Evolutionary conservation across 2,329 filamentous ascomycete species (phyloP).

Genomic region (Ramularia collo-cygni): DNA sequence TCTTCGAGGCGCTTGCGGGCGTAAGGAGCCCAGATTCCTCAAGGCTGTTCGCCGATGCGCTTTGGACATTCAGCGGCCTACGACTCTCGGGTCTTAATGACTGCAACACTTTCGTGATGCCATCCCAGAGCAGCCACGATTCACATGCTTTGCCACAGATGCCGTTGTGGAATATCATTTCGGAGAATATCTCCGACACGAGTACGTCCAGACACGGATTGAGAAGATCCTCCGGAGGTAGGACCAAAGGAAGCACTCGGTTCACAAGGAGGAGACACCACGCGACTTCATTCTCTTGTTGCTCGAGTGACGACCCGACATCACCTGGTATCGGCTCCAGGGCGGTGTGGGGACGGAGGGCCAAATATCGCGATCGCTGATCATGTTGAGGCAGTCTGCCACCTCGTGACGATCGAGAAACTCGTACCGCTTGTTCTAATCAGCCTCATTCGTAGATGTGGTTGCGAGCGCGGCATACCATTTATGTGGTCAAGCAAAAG

Average conservation of each 20-base stretch:
- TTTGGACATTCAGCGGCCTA: slow-evolving; percentile 21
- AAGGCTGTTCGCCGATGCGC: slow-evolving; percentile 38
- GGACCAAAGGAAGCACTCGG: slow-evolving; percentile 69
- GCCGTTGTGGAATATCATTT: slow-evolving; percentile 79
- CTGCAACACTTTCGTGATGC: slow-evolving; percentile 63
- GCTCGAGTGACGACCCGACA: slow-evolving; percentile 38
- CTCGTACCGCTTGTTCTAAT: slow-evolving; percentile 18
- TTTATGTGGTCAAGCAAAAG: slow-evolving; percentile 72
- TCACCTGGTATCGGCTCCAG: slow-evolving; percentile 66
- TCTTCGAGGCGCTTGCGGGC: slow-evolving; percentile 1
- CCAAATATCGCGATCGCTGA: slow-evolving; percentile 56
- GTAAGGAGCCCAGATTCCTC: slow-evolving; percentile 51
- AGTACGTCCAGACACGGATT: slow-evolving; percentile 79
- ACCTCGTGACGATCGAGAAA: slow-evolving; percentile 8
- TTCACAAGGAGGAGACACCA: slow-evolving; percentile 88
- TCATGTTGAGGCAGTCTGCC: slow-evolving; percentile 6
- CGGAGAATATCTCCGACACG: slow-evolving; percentile 79
- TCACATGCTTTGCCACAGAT: slow-evolving; percentile 75
- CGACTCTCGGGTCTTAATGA: slow-evolving; percentile 26
- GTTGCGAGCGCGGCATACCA: slow-evolving; percentile 46
- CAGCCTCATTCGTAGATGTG: slow-evolving; percentile 18
- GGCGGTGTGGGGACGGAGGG: slow-evolving; percentile 71
- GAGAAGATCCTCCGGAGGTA: slow-evolving; percentile 87
- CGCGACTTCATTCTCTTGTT: slow-evolving; percentile 68
- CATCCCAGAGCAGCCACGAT: slow-evolving; percentile 83